These are phyloP conservation scores for Pyricularia grisea DNA, from an alignment of 2,329 filamentous ascomycete species.

Conservation along the genomic window DNA sequence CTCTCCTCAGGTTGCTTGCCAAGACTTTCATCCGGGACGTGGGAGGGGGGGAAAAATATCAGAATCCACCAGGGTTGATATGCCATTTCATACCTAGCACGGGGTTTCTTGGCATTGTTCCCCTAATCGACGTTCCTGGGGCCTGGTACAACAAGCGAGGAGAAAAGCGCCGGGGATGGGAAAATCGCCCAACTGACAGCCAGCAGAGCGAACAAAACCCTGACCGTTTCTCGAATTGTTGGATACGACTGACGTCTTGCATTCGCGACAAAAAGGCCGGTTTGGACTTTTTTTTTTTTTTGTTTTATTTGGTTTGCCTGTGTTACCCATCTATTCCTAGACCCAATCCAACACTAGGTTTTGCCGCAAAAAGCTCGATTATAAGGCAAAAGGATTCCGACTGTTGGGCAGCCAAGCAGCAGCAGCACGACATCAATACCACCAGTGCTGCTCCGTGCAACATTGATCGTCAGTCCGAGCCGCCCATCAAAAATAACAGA, in stretches of 20 bases:
- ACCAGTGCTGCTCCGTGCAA: background rate
- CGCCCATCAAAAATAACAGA: background rate
- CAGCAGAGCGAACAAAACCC: background rate
- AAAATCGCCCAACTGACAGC: background rate
- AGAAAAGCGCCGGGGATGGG: background rate
- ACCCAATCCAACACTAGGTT: background rate
- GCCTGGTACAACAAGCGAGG: background rate
- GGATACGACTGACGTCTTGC: background rate
- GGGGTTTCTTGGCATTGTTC: constrained; percentile 1
- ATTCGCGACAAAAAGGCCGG: background rate
- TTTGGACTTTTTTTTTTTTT: background rate
- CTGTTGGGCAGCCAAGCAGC: background rate
- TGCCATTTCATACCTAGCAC: background rate
- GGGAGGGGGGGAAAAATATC: background rate
- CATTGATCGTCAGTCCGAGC: background rate
- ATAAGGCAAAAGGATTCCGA: background rate
- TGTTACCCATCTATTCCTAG: background rate
- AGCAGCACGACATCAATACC: background rate
- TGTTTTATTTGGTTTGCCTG: background rate
- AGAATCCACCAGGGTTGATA: background rate
- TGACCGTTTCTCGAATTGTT: background rate
- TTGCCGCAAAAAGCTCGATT: background rate
- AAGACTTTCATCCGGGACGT: background rate
- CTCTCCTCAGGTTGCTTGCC: background rate
- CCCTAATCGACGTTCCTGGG: background rate